Base-by-base conservation (phyloP, 2,329 filamentous ascomycete genomes). In the Phaeosphaeriaceae sp. region DNA sequence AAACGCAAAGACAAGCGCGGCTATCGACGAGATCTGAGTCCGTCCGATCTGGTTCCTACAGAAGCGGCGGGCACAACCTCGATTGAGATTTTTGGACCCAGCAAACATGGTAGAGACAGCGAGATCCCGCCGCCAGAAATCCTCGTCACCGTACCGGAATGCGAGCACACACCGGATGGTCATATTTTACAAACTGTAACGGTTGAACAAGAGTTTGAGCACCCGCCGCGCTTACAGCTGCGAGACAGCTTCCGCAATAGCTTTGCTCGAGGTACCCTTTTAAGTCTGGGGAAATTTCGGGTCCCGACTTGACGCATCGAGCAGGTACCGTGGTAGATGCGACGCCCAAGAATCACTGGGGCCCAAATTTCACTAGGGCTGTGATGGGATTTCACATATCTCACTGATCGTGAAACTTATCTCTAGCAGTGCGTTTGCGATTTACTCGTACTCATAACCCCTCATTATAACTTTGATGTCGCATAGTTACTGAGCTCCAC, bases 201-300 rank as follows among this genome's bases (percentile, higher is more conserved):
- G 2, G 52, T 69, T 5, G 60, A 68, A 22, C 63, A 71, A n/a
- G 47, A 66, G 10, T 54, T 55, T 11, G 67, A 71, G 45, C 50
- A 42, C 1, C 54, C 65, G 4, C 65, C 69, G 1, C 62, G 57
- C 25, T 50, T 69, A 17, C 51, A 68, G 7, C 42, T 69, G 19
- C 62, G 69, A 20, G 58, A 68, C 3, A 72, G 68, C 51, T 49
- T 73, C 9, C 51, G 59, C 9, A 55, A 68, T 15, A 71, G 63
- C 19, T 69, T 73, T 48, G 56, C 59, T 15, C 53, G 55, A 15
- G 65, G 61, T 11, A 68, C 46, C 17, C 61, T 70, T 2, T 21
- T 71, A 7, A 64, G 64, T 19, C 44, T 61, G 20, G 63, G 56
- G 2, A 66, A 54, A n/a, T 55, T 51, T 7, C 56, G 53, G 2